Evolutionary conservation across 176 grass and related monocot genomes (phyloP).

Genomic region (Typha latifolia): DNA sequence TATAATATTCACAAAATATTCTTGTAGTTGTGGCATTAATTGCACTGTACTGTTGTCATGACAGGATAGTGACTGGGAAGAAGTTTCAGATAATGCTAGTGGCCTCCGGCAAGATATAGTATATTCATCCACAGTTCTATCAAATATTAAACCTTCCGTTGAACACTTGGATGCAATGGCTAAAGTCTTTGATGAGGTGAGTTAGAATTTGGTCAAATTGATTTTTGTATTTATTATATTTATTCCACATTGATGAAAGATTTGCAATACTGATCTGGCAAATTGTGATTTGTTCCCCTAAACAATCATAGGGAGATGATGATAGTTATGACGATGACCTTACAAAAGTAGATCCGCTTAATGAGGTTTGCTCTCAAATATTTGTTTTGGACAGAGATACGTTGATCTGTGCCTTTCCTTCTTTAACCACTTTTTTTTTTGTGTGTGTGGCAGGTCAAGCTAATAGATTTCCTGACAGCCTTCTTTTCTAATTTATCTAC

Average conservation of each 20-base stretch:
- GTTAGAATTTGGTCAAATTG: neutral
- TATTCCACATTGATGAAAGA: neutral
- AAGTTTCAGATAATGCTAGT: slow-evolving; percentile 41
- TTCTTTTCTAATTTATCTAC: slow-evolving; percentile 49
- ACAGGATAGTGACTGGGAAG: slow-evolving; percentile 86
- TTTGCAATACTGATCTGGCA: neutral
- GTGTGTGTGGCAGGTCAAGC: slow-evolving; percentile 49
- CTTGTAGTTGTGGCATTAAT: slow-evolving; percentile 1
- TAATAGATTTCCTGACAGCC: slow-evolving; percentile 53
- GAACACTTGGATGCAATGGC: slow-evolving; percentile 83
- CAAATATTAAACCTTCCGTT: slow-evolving; percentile 46
- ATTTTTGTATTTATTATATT: neutral
- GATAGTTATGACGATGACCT: slow-evolving; percentile 65
- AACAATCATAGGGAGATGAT: slow-evolving; percentile 31
- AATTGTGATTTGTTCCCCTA: neutral
- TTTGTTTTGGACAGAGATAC: slow-evolving; percentile 3
- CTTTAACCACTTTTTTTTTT: neutral
- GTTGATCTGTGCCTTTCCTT: slow-evolving; percentile 3
- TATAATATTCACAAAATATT: slow-evolving; percentile 1
- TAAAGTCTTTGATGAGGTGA: slow-evolving; percentile 77
- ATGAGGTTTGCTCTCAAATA: slow-evolving; percentile 48
- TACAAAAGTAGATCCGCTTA: slow-evolving; percentile 62
- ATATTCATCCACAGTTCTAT: slow-evolving; percentile 49
- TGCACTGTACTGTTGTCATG: slow-evolving; percentile 9
- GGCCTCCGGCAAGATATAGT: slow-evolving; percentile 41